Conservation (phyloP, 1,139 yeast genomes). For the Blastobotrys elegans region DNA sequence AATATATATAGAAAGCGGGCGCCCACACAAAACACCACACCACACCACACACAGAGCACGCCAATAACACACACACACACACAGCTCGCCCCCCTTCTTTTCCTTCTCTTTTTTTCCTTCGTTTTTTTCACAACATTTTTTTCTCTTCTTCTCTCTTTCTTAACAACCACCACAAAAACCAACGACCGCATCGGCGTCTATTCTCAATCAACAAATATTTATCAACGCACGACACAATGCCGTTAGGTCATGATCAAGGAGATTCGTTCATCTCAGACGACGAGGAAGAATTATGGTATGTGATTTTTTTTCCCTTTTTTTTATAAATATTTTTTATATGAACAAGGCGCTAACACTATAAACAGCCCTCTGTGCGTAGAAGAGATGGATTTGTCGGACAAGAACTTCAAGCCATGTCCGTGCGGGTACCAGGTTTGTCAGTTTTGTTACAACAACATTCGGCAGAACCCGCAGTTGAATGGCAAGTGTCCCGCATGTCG, state of each 20-base stretch:
- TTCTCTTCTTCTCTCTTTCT: neutral
- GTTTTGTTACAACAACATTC: constrained; percentile 93
- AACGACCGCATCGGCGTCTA: neutral
- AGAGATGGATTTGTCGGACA: constrained; percentile 94
- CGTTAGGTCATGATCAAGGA: constrained; percentile 24
- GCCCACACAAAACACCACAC: no score
- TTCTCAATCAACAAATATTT: no score
- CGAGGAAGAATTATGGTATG: constrained; percentile 71
- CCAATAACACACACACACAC: no score
- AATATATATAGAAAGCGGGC: no score
- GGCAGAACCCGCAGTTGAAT: constrained; percentile 90
- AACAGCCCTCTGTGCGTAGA: constrained; percentile 86
- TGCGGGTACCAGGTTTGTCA: constrained; percentile 99
- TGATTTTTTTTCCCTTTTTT: constrained; percentile 52
- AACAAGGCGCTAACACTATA: constrained; percentile 2
- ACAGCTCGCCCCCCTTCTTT: neutral
- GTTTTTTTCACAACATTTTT: neutral
- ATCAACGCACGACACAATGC: neutral
- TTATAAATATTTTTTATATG: no score
- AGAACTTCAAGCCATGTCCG: constrained; percentile 97
- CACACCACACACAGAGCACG: no score
- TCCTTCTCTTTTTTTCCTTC: neutral
- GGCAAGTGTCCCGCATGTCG: constrained; percentile 99
- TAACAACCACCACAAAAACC: neutral
- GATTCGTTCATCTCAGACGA: constrained; percentile 68